phyloP scores from a whole-genome alignment of 768 basidiomycete genomes.

The Tephrocybe sp. region DNA sequence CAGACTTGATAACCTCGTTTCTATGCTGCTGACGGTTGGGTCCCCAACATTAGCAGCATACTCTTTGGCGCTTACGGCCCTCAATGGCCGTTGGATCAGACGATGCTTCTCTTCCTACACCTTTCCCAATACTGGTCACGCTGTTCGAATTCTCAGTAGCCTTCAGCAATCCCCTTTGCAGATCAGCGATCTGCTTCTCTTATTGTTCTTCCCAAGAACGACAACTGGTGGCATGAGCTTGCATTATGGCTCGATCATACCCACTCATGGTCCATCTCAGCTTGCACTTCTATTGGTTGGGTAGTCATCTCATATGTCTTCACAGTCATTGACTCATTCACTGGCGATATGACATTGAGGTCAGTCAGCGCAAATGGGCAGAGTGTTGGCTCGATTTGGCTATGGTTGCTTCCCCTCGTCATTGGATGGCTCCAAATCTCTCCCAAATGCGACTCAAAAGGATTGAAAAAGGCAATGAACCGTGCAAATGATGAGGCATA shows the following conservation, averaged over 20 bases:
- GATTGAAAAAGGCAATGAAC: background rate
- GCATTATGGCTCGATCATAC: conserved; percentile 29
- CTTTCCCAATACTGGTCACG: conserved; percentile 28
- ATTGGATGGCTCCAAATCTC: conserved; percentile 37
- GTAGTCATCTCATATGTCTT: conserved; percentile 42
- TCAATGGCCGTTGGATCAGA: conserved; percentile 43
- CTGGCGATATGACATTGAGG: conserved; percentile 18
- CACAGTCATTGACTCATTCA: conserved; percentile 35
- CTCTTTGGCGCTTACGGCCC: conserved; percentile 39
- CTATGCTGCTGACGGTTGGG: conserved; percentile 41
- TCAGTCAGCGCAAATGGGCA: conserved; percentile 34
- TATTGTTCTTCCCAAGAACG: conserved; percentile 39
- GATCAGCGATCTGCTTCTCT: conserved; percentile 33
- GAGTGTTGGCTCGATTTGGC: conserved; percentile 39
- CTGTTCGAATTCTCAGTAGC: conserved; percentile 32
- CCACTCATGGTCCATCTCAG: conserved; percentile 37
- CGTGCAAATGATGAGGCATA: conserved; percentile 29
- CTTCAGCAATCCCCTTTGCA: conserved; percentile 42
- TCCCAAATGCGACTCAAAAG: background rate
- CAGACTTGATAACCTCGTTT: conserved; percentile 39
- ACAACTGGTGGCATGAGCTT: conserved; percentile 39
- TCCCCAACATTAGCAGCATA: conserved; percentile 45
- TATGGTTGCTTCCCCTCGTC: conserved; percentile 43
- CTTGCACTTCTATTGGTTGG: conserved; percentile 40
- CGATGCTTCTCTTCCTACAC: conserved; percentile 25